Conservation (phyloP, 2,329 filamentous ascomycete species). For the Stylonectria norvegica region DNA sequence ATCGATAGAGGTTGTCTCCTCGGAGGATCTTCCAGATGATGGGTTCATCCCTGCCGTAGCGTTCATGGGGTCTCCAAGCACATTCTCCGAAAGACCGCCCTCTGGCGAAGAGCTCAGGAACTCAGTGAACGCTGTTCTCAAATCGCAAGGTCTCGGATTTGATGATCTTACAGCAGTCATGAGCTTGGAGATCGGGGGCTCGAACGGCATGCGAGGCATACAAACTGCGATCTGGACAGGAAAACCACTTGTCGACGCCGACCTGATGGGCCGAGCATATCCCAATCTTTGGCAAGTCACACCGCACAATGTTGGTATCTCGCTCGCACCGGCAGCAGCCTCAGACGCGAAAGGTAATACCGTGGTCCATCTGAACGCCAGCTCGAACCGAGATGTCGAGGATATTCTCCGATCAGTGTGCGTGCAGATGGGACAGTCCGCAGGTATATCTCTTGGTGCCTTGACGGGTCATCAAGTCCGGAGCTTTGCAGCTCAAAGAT, state of each 20-base stretch:
- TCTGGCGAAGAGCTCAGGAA: conserved; percentile 9
- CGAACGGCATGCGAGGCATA: conserved; percentile 10
- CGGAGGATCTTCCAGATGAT: conserved; percentile 1
- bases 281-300: conserved; percentile 15
- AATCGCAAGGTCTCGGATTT: neutral
- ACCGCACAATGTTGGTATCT: neutral
- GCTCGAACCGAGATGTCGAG: conserved; percentile 3
- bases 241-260: conserved; percentile 9
- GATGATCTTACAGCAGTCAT: conserved; percentile 7
- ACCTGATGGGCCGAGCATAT: conserved; percentile 17
- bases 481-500: neutral
- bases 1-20: conserved; percentile 1
- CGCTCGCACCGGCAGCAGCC: conserved; percentile 3
- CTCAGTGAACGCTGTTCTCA: conserved; percentile 5
- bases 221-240: conserved; percentile 3
- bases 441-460: conserved; percentile 3
- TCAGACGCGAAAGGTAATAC: conserved; percentile 9
- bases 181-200: conserved; percentile 15
- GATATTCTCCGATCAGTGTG: conserved; percentile 1
- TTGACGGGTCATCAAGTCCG: conserved; percentile 2
- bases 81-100: conserved; percentile 6
- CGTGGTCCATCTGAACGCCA: neutral
- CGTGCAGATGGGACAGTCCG: conserved; percentile 5
- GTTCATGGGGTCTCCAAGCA: conserved; percentile 14
- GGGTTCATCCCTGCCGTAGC: neutral